Evolutionary conservation across 768 basidiomycete species (phyloP).

Genomic region (Phaeotremella fagi): DNA sequence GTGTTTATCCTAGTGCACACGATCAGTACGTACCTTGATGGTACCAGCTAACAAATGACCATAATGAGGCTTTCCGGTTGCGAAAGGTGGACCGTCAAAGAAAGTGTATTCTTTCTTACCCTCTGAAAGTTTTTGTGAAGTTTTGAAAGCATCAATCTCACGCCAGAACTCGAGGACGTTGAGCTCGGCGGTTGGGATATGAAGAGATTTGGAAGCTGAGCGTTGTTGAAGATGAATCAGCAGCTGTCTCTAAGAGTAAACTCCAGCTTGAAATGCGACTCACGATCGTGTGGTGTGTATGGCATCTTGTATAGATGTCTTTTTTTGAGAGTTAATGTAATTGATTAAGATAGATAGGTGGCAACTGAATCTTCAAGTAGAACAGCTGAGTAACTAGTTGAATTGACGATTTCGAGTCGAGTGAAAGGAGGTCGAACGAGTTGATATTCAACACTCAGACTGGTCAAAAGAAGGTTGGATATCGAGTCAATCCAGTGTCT

Average conservation of each 20-base stretch:
- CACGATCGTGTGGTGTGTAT: constrained; percentile 32
- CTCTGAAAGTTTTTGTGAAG: constrained; percentile 84
- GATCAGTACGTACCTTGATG: constrained; percentile 41
- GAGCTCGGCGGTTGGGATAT: constrained; percentile 50
- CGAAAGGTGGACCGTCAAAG: constrained; percentile 96
- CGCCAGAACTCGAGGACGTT: constrained; percentile 87
- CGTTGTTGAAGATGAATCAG: no score
- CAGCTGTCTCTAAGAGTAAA: no score
- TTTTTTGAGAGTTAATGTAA: not conserved
- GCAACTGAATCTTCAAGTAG: no score
- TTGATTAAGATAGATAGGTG: no score
- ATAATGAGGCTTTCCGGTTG: constrained; percentile 93
- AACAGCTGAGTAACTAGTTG: no score
- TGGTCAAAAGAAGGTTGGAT: no score
- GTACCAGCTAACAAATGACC: constrained; percentile 74
- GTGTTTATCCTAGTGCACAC: not conserved
- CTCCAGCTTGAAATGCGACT: no score
- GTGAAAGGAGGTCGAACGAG: no score
- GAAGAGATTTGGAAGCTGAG: constrained; percentile 36
- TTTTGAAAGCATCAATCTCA: constrained; percentile 96
- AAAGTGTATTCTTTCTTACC: constrained; percentile 87
- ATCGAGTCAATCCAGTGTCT: no score
- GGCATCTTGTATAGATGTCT: constrained; percentile 21
- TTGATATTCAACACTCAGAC: no score
- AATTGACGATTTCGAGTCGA: no score